phyloP scores from a whole-genome alignment of 441 rosid genomes.

The Pelargonium citronellum region DNA sequence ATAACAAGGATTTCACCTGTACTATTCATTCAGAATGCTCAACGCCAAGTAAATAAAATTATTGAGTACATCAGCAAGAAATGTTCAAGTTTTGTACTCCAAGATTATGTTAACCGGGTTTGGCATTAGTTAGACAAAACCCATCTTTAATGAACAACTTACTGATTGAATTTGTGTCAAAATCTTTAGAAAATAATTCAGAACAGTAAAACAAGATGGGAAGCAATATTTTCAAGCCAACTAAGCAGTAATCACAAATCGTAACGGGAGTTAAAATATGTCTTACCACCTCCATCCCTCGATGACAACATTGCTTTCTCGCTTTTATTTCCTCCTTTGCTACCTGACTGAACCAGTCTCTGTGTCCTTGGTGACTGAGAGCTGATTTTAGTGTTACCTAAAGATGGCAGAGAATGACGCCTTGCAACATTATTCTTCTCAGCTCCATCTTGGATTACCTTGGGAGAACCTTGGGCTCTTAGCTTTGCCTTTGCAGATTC shows the following conservation, averaged over 20 bases:
- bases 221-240: neutral
- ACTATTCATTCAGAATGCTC: neutral
- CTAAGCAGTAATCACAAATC: conserved; percentile 3
- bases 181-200: neutral
- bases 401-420: conserved; percentile 78
- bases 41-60: neutral
- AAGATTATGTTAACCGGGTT: neutral
- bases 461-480: conserved; percentile 75
- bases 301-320: conserved; percentile 50
- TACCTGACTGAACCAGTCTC: conserved; percentile 43
- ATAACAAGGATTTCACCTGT: neutral
- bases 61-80: neutral
- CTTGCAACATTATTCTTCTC: conserved; percentile 54
- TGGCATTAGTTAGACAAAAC: neutral
- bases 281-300: conserved; percentile 64
- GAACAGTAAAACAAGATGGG: neutral
- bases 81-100: neutral
- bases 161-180: neutral
- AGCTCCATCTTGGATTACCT: conserved; percentile 51
- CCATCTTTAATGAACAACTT: neutral
- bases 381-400: conserved; percentile 53
- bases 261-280: conserved; percentile 11
- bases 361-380: conserved; percentile 78
- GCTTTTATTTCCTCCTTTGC: conserved; percentile 52
- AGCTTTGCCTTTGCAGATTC: conserved; percentile 90